These are phyloP conservation scores for Rehmannia glutinosa DNA, from an alignment of 257 asterid genomes.

Conservation along the genomic window DNA sequence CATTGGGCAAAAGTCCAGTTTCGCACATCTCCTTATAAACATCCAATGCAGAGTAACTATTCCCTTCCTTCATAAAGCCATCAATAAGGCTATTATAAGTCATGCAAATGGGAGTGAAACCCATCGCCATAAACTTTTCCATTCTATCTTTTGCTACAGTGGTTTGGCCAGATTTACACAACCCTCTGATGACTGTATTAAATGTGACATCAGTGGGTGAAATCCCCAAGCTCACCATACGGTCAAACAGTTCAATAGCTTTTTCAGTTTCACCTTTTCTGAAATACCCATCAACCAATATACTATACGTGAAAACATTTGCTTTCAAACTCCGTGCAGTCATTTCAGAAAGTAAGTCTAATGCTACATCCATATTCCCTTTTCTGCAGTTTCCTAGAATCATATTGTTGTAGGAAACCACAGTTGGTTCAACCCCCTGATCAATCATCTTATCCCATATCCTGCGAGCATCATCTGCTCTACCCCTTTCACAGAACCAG, in stretches of 20 bases:
- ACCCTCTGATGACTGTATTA: slow-evolving; percentile 51
- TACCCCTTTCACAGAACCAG: slow-evolving; percentile 53
- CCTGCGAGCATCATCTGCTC: slow-evolving; percentile 43
- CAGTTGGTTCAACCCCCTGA: slow-evolving; percentile 45
- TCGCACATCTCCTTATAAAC: slow-evolving; percentile 56
- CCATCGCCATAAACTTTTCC: slow-evolving; percentile 41
- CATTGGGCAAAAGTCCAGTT: slow-evolving; percentile 45
- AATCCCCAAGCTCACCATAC: slow-evolving; percentile 51
- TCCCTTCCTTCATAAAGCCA: slow-evolving; percentile 70
- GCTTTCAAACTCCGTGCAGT: slow-evolving; percentile 35
- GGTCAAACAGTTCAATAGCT: slow-evolving; percentile 54
- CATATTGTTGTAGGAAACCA: slow-evolving; percentile 55
- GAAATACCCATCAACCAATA: slow-evolving; percentile 70
- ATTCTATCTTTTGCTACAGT: slow-evolving; percentile 44
- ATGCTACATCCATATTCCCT: slow-evolving; percentile 63
- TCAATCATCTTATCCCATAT: slow-evolving; percentile 62
- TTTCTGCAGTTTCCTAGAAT: slow-evolving; percentile 61
- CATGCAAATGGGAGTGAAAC: slow-evolving; percentile 47
- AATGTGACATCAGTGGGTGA: slow-evolving; percentile 53
- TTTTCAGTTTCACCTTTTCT: slow-evolving; percentile 44
- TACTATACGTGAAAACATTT: slow-evolving; percentile 59
- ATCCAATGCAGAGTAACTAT: slow-evolving; percentile 46
- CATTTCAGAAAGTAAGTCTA: slow-evolving; percentile 45
- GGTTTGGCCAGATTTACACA: slow-evolving; percentile 61
- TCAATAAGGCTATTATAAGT: slow-evolving; percentile 67